phyloP scores from a whole-genome alignment of 2,329 filamentous ascomycete genomes.

The Trematosphaeria pertusa region DNA sequence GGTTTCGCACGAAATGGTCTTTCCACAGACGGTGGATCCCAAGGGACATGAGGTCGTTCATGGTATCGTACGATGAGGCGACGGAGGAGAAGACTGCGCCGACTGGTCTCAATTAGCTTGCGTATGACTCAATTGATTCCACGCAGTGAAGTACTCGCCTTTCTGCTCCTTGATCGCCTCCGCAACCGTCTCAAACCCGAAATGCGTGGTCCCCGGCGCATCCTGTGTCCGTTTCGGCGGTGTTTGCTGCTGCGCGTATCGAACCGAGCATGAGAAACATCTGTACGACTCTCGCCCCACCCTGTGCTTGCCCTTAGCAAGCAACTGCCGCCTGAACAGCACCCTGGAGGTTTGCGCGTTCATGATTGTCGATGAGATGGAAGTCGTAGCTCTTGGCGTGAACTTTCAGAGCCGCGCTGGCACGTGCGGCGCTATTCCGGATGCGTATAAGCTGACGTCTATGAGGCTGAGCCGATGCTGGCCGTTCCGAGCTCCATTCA shows the following conservation, averaged over 20 bases:
- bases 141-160: conserved; percentile 52
- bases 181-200: conserved; percentile 85
- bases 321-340: conserved; percentile 40
- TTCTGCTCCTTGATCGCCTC: conserved; percentile 77
- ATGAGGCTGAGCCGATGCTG: conserved; percentile 33
- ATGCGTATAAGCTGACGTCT: conserved; percentile 19
- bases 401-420: conserved; percentile 30
- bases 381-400: background rate
- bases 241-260: conserved; percentile 47
- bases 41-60: conserved; percentile 99
- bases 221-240: conserved; percentile 52
- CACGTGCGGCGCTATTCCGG: conserved; percentile 34
- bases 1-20: conserved; percentile 90
- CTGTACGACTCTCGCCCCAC: conserved; percentile 46
- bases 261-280: conserved; percentile 60
- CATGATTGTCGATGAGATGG: conserved; percentile 24
- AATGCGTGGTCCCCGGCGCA: conserved; percentile 73
- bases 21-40: conserved; percentile 97
- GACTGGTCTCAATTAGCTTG: conserved; percentile 59
- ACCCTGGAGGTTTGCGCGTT: conserved; percentile 36
- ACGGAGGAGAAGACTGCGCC: conserved; percentile 94
- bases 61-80: conserved; percentile 91
- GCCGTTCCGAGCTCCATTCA: conserved; percentile 33
- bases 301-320: conserved; percentile 23
- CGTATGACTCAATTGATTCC: background rate